phyloP scores from a whole-genome alignment of 2,329 filamentous ascomycete genomes.

The Exutisphaerella laricina region DNA sequence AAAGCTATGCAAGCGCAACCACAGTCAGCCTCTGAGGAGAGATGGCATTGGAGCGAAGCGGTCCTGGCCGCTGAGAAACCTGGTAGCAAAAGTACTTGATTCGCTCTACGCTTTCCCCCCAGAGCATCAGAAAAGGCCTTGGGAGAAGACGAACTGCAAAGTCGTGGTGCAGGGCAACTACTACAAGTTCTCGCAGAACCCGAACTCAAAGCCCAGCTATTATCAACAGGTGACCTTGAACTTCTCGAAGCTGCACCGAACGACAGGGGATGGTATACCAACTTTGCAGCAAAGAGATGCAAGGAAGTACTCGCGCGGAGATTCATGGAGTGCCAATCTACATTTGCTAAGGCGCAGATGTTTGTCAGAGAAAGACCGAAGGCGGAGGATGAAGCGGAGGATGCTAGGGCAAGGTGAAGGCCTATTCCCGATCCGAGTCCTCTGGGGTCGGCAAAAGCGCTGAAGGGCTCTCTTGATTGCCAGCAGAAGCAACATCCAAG shows the following conservation, averaged over 20 bases:
- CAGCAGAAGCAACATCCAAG: neutral
- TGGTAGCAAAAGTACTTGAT: neutral
- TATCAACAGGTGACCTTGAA: slow-evolving; percentile 48
- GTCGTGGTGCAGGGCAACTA: slow-evolving; percentile 54
- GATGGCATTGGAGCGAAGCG: neutral
- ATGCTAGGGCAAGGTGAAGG: neutral
- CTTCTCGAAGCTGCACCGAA: slow-evolving; percentile 52
- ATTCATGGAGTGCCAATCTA: neutral
- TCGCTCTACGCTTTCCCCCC: neutral
- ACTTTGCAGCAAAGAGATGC: slow-evolving; percentile 51
- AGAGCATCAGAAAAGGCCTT: slow-evolving; percentile 39
- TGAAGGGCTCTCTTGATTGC: neutral
- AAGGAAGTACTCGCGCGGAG: slow-evolving; percentile 19
- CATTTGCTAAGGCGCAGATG: neutral
- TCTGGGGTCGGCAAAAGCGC: neutral
- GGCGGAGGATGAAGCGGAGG: neutral
- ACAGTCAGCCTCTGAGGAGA: neutral
- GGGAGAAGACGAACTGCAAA: neutral
- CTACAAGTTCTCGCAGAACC: slow-evolving; percentile 51
- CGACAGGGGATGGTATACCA: slow-evolving; percentile 63
- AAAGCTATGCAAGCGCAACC: neutral
- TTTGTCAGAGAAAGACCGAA: neutral
- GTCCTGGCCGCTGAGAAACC: neutral
- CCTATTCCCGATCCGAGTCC: neutral
- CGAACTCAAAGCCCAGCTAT: slow-evolving; percentile 35